Evolutionary conservation across 257 asterid species (phyloP).

Genomic region (Lantana camara): DNA sequence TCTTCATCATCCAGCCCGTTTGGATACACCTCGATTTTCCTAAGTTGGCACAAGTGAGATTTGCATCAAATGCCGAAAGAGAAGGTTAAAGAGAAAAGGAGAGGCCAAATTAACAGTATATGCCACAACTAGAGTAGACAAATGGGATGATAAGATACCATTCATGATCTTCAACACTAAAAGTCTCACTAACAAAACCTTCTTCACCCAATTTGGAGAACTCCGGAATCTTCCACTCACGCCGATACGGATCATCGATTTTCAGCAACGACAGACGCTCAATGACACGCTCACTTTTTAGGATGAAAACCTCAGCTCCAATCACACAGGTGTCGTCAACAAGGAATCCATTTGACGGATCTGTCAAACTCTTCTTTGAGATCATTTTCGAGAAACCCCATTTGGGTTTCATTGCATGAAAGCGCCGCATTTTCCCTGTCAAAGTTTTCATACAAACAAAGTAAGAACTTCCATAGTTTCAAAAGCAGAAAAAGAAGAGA

Average conservation of each 20-base stretch:
- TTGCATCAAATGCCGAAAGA: too few relatives aligned
- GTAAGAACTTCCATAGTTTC: neutral
- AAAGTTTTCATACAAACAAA: neutral
- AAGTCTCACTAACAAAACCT: neutral
- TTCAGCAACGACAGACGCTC: neutral
- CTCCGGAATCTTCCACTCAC: neutral
- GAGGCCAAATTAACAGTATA: too few relatives aligned
- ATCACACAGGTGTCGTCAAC: neutral
- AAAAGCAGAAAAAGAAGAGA: neutral
- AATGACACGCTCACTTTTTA: neutral
- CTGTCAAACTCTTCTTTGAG: neutral
- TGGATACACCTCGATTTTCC: neutral
- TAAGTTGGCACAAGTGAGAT: neutral
- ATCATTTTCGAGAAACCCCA: neutral
- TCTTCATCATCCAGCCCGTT: neutral
- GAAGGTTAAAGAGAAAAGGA: too few relatives aligned
- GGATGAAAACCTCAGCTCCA: neutral
- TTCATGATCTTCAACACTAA: neutral
- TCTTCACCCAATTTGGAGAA: neutral
- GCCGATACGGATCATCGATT: neutral
- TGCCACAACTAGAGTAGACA: too few relatives aligned
- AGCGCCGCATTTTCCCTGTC: neutral
- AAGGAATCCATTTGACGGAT: neutral
- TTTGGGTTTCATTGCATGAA: neutral
- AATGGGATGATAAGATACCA: neutral